Evolutionary conservation across 495 filamentous ascomycete genomes (phyloP).

Genomic region (Penicillium mononematosum): DNA sequence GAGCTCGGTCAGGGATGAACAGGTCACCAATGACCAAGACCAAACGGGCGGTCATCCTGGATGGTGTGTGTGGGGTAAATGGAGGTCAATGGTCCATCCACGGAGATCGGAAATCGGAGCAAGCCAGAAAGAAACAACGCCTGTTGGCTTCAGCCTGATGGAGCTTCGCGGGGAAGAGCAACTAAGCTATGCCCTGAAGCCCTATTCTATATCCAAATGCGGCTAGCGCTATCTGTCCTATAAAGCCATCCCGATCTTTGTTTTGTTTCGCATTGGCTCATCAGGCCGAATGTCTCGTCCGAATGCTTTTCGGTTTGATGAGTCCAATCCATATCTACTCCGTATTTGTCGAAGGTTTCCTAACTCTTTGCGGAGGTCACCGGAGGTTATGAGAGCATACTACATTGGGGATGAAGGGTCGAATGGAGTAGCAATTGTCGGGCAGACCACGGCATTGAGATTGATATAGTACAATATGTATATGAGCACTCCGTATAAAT

Average conservation of each 20-base stretch:
- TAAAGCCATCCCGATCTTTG: slow-evolving; percentile 8
- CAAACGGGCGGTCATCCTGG: slow-evolving; percentile 71
- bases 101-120: slow-evolving; percentile 21
- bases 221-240: slow-evolving; percentile 10
- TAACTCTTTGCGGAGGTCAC: slow-evolving; percentile 19
- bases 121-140: slow-evolving; percentile 9
- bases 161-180: slow-evolving; percentile 43
- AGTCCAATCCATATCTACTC: slow-evolving; percentile 7
- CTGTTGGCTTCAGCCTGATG: slow-evolving; percentile 17
- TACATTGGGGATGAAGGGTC: background rate
- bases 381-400: slow-evolving; percentile 16
- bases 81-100: slow-evolving; percentile 31
- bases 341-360: slow-evolving; percentile 9
- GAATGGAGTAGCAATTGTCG: background rate
- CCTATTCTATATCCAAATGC: slow-evolving; percentile 19
- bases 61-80: slow-evolving; percentile 16
- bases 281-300: slow-evolving; percentile 15
- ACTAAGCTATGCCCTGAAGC: slow-evolving; percentile 31
- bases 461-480: background rate
- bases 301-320: slow-evolving; percentile 8
- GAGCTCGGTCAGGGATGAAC: slow-evolving; percentile 93
- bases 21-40: slow-evolving; percentile 94
- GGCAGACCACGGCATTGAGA: background rate
- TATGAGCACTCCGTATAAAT: no score
- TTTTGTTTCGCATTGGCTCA: slow-evolving; percentile 16